Base-by-base conservation (phyloP, 2,329 filamentous ascomycete genomes). In the Colletotrichum orchidophilum region DNA sequence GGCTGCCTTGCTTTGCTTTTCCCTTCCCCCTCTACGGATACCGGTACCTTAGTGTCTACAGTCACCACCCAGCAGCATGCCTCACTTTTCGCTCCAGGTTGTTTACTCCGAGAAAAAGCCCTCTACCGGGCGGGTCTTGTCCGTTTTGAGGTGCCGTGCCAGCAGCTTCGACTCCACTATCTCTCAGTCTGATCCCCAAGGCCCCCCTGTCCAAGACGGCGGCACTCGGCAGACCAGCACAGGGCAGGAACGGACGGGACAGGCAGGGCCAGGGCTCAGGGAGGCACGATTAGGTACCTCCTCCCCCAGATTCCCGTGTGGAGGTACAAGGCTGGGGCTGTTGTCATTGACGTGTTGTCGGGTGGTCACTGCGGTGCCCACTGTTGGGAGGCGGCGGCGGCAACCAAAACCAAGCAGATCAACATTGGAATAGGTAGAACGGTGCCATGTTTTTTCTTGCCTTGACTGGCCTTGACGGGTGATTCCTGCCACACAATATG, bases 301-400 rank as follows among this genome's bases (percentile, higher is more conserved):
- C 21, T 54, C 31, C 64, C 63, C 58, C 58, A 71, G 64, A 54
- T 63, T 63, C 27, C 39, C 49, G 18, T 18, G 52, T 27, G 50
- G 64, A 59, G 64, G 53, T 59, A 71, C 68, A 52, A 66, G 49
- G 3, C 21, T 24, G 24, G 61, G 61, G 53, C 42, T 29, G 63
- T 29, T 60, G 55, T 60, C 35, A 66, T 66, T 11, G 18, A 42
- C 8, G 39, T 18, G 7, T 8, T 8, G n/a, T 29, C 15, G 8
- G 46, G 49, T 39, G 9, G 26, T 24, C 49, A 52, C 26, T 65
- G 52, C 11, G 35, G 18, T 55, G 15, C n/a, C 18, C 18, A 21
- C n/a, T 27, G 42, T 49, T 39, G 35, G 13, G 13, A 39, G 35
- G 13, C 6, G 35, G 13, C 12, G 35, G 35, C n/a, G n/a, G n/a